These are phyloP conservation scores for Iberis pinnata DNA, from an alignment of 345 rosid species.

Conservation along the genomic window DNA sequence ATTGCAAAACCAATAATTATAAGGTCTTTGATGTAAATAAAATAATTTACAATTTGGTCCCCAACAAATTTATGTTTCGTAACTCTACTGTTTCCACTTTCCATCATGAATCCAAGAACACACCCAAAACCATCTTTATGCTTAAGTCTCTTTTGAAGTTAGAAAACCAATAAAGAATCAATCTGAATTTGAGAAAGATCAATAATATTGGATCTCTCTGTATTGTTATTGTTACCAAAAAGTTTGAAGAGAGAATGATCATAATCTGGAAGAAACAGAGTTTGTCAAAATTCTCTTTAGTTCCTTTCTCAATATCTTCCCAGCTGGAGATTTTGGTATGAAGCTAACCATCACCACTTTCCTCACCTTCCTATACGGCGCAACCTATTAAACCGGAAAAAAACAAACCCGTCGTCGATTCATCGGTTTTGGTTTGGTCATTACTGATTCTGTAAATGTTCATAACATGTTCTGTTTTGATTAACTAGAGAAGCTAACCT, in stretches of 20 bases:
- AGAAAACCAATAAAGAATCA: constrained; percentile 4
- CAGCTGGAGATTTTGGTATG: constrained; percentile 73
- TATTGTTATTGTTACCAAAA: no score
- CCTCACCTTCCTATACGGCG: constrained; percentile 82
- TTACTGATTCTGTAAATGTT: not conserved
- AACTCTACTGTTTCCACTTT: no score
- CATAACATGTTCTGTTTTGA: not conserved
- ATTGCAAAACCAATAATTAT: not conserved
- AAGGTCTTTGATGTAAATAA: constrained; percentile 12
- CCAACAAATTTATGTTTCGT: no score
- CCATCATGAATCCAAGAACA: not conserved
- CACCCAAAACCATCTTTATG: no score
- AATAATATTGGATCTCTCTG: constrained; percentile 9
- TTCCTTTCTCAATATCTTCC: constrained; percentile 71
- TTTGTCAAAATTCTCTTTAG: constrained; percentile 34
- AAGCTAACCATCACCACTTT: constrained; percentile 51
- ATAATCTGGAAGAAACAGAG: constrained; percentile 41
- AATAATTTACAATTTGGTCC: no score
- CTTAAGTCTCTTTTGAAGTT: not conserved
- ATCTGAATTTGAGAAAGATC: not conserved
- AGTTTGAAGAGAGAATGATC: not conserved
- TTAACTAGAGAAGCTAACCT: constrained; percentile 35
- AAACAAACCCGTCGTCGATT: not conserved
- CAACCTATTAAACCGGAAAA: constrained; percentile 39
- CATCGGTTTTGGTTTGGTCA: not conserved